These are phyloP conservation scores for Penicillium sclerotiorum DNA, from an alignment of 2,329 filamentous ascomycete species.

Conservation along the genomic window DNA sequence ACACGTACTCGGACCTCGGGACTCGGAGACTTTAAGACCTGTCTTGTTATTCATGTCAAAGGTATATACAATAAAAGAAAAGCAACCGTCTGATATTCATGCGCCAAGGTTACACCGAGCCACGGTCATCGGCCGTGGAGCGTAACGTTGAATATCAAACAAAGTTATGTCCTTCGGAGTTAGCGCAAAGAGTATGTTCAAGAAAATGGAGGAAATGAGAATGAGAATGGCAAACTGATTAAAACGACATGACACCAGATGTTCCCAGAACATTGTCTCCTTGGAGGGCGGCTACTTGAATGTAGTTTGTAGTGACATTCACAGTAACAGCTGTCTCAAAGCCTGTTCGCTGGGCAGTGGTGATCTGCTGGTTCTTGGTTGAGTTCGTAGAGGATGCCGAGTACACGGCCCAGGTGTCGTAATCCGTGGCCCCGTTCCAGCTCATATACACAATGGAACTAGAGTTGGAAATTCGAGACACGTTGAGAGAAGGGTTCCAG, in stretches of 20 bases:
- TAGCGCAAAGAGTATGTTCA: too few species aligned
- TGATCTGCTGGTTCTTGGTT: slow-evolving; percentile 21
- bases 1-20: too few species aligned
- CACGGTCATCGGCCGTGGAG: too few species aligned
- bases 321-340: slow-evolving; percentile 32
- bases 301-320: slow-evolving; percentile 19
- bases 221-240: too few species aligned
- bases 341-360: slow-evolving; percentile 27
- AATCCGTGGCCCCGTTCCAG: slow-evolving; percentile 44
- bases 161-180: too few species aligned
- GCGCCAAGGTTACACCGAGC: too few species aligned
- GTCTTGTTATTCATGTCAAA: too few species aligned
- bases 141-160: too few species aligned
- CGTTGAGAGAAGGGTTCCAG: slow-evolving; percentile 20
- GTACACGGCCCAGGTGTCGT: slow-evolving; percentile 36
- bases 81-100: too few species aligned
- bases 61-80: too few species aligned
- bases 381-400: slow-evolving; percentile 21
- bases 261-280: slow-evolving; percentile 26
- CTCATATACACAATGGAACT: slow-evolving; percentile 36
- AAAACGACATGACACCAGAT: slow-evolving; percentile 5
- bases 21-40: too few species aligned
- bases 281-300: slow-evolving; percentile 34
- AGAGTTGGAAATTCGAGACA: slow-evolving; percentile 5
- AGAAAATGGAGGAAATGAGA: too few species aligned